Base-by-base conservation (phyloP, 352 stramenopile genomes). In the Blastocystis sp. region DNA sequence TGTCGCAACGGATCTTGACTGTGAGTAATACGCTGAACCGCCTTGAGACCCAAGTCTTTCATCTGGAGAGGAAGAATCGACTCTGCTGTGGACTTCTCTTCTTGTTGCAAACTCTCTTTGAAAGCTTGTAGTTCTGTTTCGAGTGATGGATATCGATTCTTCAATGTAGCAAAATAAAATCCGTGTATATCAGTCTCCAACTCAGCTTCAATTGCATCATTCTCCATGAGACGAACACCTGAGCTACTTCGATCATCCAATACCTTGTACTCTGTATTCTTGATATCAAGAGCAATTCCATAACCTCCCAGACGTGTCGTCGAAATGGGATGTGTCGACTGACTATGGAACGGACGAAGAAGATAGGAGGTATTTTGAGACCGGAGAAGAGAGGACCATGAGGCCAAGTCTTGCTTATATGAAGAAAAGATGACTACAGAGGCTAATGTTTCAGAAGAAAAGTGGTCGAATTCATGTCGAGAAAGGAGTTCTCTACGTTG, bases 191-290 rank as follows among this genome's bases (percentile, higher is more conserved):
- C 90, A 15, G 42, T 42, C 40, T 58, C 19, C 13, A 60, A 22
- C 42, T 84, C 70, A 1, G 17, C 64, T 11, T 19, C 24, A 1
- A 68, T n/a, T 17, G 24, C 77, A 22, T 91, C 90, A 35, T 33
- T 59, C 37, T 89, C 60, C 40, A 81, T 75, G 17, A 78, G 89
- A 27, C 73, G 17, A 5, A 40, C 42, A 17, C 77, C 81, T 6
- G 58, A 33, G 35, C 51, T 62, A 5, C 13, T 79, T n/a, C 84
- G 94, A 90, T 98, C 95, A 89, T 98, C 95, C 79, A 98, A 95
- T 7, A 95, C 97, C 90, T 96, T 96, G 91, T 98, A 98, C 91
- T 98, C 95, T 93, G 98, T 98, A 90, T 98, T 98, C 91, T 98
- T 98, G 78, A 98, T 96, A 78, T 98, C 94, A 40, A 98, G 90